Percentiles rank a stretch among this genome's conserved stretches.
Evolutionary conservation across 805 yeast genomes (phyloP).

Genomic region (Candida ponderosae): DNA sequence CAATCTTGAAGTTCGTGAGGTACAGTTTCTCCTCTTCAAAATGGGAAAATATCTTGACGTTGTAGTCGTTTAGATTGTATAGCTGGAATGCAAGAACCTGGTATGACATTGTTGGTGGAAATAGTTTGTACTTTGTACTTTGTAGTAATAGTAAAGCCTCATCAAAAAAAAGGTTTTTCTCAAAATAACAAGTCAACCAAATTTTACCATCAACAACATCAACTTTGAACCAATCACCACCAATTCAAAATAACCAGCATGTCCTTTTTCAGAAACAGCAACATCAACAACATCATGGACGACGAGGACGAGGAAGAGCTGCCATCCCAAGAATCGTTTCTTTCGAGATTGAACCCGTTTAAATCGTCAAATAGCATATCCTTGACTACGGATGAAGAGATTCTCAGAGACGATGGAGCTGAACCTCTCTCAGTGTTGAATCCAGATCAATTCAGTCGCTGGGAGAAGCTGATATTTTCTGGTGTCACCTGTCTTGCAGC

Average conservation of each 20-base stretch:
- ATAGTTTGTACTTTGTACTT: no score
- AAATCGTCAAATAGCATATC: neutral
- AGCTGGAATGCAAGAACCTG: slow-evolving; percentile 15
- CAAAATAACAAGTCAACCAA: no score
- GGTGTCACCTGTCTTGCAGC: neutral
- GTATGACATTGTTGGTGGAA: slow-evolving; percentile 5
- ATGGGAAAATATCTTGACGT: slow-evolving; percentile 12
- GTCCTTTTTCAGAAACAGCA: neutral
- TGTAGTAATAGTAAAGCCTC: no score
- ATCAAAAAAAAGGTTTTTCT: no score
- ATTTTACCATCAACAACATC: no score
- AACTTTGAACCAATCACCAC: no score
- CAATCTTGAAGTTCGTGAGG: slow-evolving; percentile 12
- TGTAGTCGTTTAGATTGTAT: slow-evolving; percentile 18
- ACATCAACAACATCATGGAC: neutral
- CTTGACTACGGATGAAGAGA: neutral
- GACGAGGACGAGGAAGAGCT: neutral
- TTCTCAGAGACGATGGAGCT: neutral
- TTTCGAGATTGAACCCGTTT: neutral
- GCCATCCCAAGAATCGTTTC: neutral
- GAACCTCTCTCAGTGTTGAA: neutral
- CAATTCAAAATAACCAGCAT: no score
- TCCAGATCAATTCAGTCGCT: neutral
- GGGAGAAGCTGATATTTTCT: neutral
- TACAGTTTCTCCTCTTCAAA: slow-evolving; percentile 14